phyloP scores from a whole-genome alignment of 1,284 basidiomycete species.

The Pascua guehoae region DNA sequence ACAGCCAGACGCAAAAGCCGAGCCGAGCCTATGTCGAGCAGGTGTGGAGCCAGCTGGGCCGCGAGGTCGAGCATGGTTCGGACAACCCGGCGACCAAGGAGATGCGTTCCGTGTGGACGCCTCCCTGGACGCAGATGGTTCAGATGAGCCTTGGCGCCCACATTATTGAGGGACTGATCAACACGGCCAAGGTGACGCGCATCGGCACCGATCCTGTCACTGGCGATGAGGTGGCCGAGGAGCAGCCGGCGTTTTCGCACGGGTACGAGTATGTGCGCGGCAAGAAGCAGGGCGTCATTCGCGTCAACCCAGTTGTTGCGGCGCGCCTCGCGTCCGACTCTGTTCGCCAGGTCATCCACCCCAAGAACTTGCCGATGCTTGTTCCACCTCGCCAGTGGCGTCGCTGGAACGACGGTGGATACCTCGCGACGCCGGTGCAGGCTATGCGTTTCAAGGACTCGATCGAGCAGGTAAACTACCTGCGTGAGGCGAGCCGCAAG shows the following conservation, averaged over 20 bases:
- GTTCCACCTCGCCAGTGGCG: conserved; percentile 87
- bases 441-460: conserved; percentile 94
- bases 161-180: conserved; percentile 77
- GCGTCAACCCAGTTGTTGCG: conserved; percentile 76
- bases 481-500: conserved; percentile 68
- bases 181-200: conserved; percentile 73
- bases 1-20: conserved; percentile 36
- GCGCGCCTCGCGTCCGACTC: conserved; percentile 75
- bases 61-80: conserved; percentile 53
- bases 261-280: conserved; percentile 91
- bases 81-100: too few species aligned
- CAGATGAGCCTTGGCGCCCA: conserved; percentile 78
- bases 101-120: conserved; percentile 63
- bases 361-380: conserved; percentile 94
- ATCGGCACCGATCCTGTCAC: conserved; percentile 44
- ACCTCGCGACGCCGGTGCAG: conserved; percentile 62
- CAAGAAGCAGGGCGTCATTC: conserved; percentile 85
- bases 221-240: conserved; percentile 59
- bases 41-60: conserved; percentile 48
- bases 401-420: conserved; percentile 74
- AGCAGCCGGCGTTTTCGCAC: conserved; percentile 88
- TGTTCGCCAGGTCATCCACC: conserved; percentile 74
- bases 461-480: conserved; percentile 77
- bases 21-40: conserved; percentile 21
- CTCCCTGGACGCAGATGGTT: conserved; percentile 74